Base-by-base conservation (phyloP, 1,139 yeast species). In the Taphrina sp. region DNA sequence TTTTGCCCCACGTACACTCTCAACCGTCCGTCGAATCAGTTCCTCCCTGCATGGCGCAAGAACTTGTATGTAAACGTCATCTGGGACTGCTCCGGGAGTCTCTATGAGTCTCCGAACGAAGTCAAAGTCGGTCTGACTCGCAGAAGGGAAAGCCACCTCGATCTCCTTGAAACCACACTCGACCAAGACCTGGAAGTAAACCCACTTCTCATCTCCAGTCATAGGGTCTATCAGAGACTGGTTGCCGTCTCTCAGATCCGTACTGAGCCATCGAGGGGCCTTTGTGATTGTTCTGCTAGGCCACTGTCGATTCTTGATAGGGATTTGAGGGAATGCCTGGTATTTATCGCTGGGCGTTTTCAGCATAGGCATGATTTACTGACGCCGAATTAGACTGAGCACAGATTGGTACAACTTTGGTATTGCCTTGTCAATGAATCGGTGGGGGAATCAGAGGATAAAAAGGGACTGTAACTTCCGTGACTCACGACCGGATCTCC, bases 201-300 rank as follows among this genome's bases (percentile, higher is more conserved):
- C 85, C 70, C 87, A 87, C 74, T 92, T 92, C 70, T 92, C 96
- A 36, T 77, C 85, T 34, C 89, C 80, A 28, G 88, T 78, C 97
- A 92, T 92, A 54, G 97, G 97, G 71, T 92, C 97, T 43, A 45
- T 31, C 63, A 92, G 77, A 8, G 96, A 86, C 73, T 92, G 97
- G 74, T 92, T 92, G 58, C 98, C 98, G 69, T 92, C 98, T 70
- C 97, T 80, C 65, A 92, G 78, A 69, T 92, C 97, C 1, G 97
- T 92, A 5, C 96, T 85, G 56, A 92, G 78, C 97, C 97, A 92
- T 69, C 97, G 78, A 58, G 98, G 97, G 2, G 96, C 85, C 69
- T 82, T 82, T 53, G 79, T 79, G 63, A 92, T 76, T 36, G 81
- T 73, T 56, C 80, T 81, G 60, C 78, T 72, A 8, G 98, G 98